Conservation (phyloP, 106 monocot species). For the Dactylorhiza incarnata region DNA sequence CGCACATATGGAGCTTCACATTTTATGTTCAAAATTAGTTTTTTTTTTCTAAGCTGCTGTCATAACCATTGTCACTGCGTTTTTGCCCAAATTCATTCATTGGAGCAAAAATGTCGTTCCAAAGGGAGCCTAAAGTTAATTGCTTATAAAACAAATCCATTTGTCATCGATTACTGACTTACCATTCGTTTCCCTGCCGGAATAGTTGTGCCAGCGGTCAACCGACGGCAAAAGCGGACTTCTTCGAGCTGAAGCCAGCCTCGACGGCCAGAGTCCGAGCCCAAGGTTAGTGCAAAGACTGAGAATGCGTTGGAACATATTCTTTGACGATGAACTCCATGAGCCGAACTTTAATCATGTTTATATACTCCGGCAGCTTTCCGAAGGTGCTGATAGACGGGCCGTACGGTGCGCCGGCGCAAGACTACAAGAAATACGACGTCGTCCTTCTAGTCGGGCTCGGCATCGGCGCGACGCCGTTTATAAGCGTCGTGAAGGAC, state of each 20-base stretch:
- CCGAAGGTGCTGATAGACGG: slow-evolving; percentile 79
- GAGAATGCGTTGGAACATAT: not conserved
- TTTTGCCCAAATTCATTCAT: too few relatives aligned
- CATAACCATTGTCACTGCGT: too few relatives aligned
- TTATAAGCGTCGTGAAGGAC: slow-evolving; percentile 90
- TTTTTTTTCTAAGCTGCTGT: too few relatives aligned
- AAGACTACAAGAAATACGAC: slow-evolving; percentile 95
- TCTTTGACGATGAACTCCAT: too few relatives aligned
- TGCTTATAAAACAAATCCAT: too few relatives aligned
- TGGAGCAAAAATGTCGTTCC: too few relatives aligned
- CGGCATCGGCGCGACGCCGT: slow-evolving; percentile 90
- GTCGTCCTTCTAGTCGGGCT: slow-evolving; percentile 84
- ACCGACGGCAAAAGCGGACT: slow-evolving; percentile 70
- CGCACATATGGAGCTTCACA: too few relatives aligned
- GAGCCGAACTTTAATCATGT: not conserved
- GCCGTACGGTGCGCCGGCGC: slow-evolving; percentile 92
- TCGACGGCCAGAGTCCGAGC: slow-evolving; percentile 7
- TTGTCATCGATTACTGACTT: not conserved
- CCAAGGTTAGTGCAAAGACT: not conserved
- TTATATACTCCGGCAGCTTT: slow-evolving; percentile 27
- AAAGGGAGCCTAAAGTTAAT: too few relatives aligned
- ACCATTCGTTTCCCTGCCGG: not conserved
- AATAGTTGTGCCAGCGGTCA: slow-evolving; percentile 63
- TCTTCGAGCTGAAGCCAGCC: slow-evolving; percentile 55
- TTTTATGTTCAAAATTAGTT: too few relatives aligned